Base-by-base conservation (phyloP, 352 stramenopile genomes). In the Pythium pectinolyticum region DNA sequence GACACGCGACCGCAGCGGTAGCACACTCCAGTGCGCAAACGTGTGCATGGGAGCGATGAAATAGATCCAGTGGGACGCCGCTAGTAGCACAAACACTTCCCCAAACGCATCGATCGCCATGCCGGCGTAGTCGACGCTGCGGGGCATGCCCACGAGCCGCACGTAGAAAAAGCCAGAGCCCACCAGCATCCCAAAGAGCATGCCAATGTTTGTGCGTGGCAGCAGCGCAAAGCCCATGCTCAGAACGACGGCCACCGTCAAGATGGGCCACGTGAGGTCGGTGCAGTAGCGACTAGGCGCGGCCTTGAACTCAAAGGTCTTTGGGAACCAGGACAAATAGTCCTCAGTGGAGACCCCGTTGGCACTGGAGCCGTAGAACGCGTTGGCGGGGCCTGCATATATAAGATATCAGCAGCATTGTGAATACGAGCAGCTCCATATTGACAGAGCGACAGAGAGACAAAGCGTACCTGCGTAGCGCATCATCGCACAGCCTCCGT, bases 251-350 rank as follows among this genome's bases (percentile, higher is more conserved):
- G 73, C 80, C 19, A 82, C 49, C 0, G 63, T 50, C 11, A 94
- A 49, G 61, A 94, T 92, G 48, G 68, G 69, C 83, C 80, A 94
- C 20, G 82, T 89, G 39, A 94, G 64, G 53, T 94, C 86, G 24
- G 69, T 79, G 69, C 86, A 94, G 64, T 79, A 75, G 11, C 25
- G 41, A 45, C 83, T 90, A 3, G 75, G 52, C 14, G 67, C 72
- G 31, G 74, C 57, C 60, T 86, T 67, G 57, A 94, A 94, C 56
- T 89, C 77, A 35, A 94, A 74, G 19, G 78, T 91, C 66, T 93
- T 94, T 9, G 86, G 86, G 63, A 94, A 94, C 84, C 84, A 94
- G 8, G 82, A 89, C 3, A 67, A 20, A 50, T 81, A 92, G 48
- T 72, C 66, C 8, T 70, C 63, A 2, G 71, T 75, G 0, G 72